Base-by-base conservation (phyloP, 1,139 yeast species). In the Pichia sp. region DNA sequence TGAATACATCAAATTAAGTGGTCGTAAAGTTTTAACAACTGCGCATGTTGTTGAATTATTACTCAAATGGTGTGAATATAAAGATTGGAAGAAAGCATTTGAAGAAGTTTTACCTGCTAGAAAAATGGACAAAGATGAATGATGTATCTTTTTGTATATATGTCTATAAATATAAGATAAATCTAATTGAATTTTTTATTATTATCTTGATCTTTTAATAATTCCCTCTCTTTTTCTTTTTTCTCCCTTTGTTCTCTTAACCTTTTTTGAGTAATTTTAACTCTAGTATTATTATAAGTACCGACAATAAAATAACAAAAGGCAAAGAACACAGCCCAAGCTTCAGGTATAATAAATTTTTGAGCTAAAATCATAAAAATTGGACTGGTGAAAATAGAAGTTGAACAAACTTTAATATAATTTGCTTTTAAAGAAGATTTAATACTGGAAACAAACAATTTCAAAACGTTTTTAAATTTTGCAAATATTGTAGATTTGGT, bases 21-120 rank as follows among this genome's bases (percentile, higher is more conserved):
- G 97, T 2, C 73, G 97, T 51, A 78, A 79, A 50, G 97, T 91
- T 2, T 68, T 91, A 48, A 94, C 98, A 1, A 88, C 97, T 0
- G 84, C 94, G 31, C 98, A 91, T 59, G 98, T 91, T 15, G 83
- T 86, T 49, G 96, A 91, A 61, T 66, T 91, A 48, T 69, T 88
- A 64, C 70, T 91, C 43, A 77, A 80, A 58, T 89, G 93, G 86
- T 72, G 80, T 48, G 95, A 87, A 55, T 65, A 66, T 29, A 71
- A 70, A 47, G 86, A 86, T 61, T 91, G 98, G 98, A 84, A 78
- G 50, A 64, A 61, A 41, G 95, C 97, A 0, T 89, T 91, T 59
- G 89, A 87, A 58, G 70, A 73, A 24, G 91, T 86, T 1, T 69
- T 91, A 38, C 98, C 98, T 3, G 77, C 76, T 31, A 70, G 98